phyloP scores from a whole-genome alignment of 75 land plant species.

The Cryptomeria japonica region DNA sequence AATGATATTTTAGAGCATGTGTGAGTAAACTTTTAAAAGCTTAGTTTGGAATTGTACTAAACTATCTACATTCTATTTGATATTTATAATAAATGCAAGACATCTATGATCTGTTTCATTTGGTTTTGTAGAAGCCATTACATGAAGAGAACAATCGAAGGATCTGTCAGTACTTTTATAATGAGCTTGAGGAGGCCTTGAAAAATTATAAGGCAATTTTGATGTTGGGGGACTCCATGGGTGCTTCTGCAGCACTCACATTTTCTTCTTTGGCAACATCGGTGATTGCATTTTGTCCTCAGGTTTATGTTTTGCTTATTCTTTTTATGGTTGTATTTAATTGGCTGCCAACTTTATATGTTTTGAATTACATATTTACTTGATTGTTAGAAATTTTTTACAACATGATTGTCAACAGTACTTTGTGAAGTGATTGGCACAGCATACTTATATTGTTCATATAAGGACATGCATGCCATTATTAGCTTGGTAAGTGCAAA shows the following conservation, averaged over 20 bases:
- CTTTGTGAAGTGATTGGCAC: too few species aligned
- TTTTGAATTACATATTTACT: neutral
- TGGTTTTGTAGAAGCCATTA: neutral
- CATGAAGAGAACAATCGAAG: neutral
- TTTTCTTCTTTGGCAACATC: slow-evolving; percentile 45
- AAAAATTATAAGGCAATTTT: slow-evolving; percentile 30
- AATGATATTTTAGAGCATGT: neutral
- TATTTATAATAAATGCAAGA: neutral
- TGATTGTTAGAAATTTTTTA: too few species aligned
- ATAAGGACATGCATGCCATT: neutral
- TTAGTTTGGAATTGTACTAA: neutral
- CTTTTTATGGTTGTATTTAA: neutral
- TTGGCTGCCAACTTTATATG: neutral
- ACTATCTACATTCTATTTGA: neutral
- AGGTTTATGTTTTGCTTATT: slow-evolving; percentile 18
- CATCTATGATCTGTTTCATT: neutral
- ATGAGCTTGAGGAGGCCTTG: slow-evolving; percentile 30
- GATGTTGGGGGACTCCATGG: slow-evolving; percentile 53
- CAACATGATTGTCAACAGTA: neutral
- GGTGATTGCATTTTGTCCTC: slow-evolving; percentile 49
- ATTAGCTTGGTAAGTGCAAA: neutral
- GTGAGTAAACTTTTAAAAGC: neutral
- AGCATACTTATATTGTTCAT: neutral
- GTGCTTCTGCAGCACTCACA: slow-evolving; percentile 41
- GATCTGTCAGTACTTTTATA: slow-evolving; percentile 22